Evolutionary conservation across 805 yeast species (phyloP).

Genomic region (Cyberlindnera petersonii): DNA sequence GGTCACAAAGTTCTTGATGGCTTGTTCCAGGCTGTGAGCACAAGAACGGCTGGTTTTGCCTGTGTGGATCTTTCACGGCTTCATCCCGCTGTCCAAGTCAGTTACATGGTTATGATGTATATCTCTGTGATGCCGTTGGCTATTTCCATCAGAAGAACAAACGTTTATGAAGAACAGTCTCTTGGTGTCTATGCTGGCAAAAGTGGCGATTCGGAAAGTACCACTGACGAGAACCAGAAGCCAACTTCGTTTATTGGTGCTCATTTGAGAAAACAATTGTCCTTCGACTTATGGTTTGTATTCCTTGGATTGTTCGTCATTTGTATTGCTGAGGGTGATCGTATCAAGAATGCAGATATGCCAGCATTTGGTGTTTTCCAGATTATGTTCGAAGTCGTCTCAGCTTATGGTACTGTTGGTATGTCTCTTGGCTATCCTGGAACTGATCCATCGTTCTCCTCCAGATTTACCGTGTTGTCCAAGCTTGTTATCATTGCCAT

Average conservation of each 20-base stretch:
- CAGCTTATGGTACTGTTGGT: constrained; percentile 97
- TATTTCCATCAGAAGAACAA: constrained; percentile 92
- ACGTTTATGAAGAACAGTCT: constrained; percentile 96
- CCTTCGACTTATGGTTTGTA: constrained; percentile 93
- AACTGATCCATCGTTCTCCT: constrained; percentile 65
- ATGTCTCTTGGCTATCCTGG: constrained; percentile 79
- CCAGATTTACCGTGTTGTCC: constrained; percentile 65
- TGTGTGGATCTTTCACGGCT: constrained; percentile 64
- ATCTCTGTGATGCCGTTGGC: constrained; percentile 95
- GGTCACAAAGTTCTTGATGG: constrained; percentile 80
- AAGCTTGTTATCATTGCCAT: constrained; percentile 83
- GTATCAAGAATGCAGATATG: constrained; percentile 41
- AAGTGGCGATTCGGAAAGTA: constrained; percentile 8
- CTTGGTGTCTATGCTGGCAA: constrained; percentile 66
- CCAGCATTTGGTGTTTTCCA: constrained; percentile 63
- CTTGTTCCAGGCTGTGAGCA: constrained; percentile 82
- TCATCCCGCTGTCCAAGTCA: constrained; percentile 90
- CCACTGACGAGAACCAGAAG: constrained; percentile 31
- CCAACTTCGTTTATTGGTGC: constrained; percentile 70
- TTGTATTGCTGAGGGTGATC: constrained; percentile 78
- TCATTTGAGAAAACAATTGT: constrained; percentile 86
- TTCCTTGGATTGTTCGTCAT: constrained; percentile 81
- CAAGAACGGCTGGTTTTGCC: constrained; percentile 91
- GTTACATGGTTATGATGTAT: constrained; percentile 96
- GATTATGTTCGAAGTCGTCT: constrained; percentile 79